phyloP scores from a whole-genome alignment of 345 rosid species.

The Rubroshorea leprosula region DNA sequence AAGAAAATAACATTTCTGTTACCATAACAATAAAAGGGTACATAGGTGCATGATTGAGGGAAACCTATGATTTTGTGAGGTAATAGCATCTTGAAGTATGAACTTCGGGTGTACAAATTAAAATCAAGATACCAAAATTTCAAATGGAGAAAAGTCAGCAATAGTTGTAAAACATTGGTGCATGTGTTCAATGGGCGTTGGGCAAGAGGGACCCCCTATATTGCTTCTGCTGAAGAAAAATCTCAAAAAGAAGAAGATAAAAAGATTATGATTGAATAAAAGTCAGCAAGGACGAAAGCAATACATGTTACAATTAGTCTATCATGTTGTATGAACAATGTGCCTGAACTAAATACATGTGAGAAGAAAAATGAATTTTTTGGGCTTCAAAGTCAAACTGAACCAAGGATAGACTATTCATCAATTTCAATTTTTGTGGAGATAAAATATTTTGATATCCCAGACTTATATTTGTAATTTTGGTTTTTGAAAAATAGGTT shows the following conservation, averaged over 20 bases:
- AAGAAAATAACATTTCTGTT: too few species aligned
- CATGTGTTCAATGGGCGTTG: not conserved
- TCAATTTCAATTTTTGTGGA: not conserved
- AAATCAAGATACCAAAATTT: too few species aligned
- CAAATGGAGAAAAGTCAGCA: too few species aligned
- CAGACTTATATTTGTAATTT: too few species aligned
- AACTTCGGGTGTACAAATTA: too few species aligned
- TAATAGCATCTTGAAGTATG: too few species aligned
- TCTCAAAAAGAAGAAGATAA: not conserved
- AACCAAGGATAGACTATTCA: not conserved
- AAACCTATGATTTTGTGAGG: not conserved
- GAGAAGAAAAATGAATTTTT: not conserved
- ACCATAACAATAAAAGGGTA: too few species aligned
- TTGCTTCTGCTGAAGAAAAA: not conserved
- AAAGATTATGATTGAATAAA: constrained; percentile 8
- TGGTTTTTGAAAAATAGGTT: too few species aligned
- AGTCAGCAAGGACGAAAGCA: constrained; percentile 17
- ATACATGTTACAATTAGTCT: not conserved
- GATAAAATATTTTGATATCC: too few species aligned
- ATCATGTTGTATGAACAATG: constrained; percentile 13
- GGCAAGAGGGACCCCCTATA: not conserved
- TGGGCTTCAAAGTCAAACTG: not conserved
- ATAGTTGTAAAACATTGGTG: too few species aligned
- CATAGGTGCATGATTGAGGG: not conserved
- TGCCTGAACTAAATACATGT: not conserved